phyloP scores from a whole-genome alignment of 2,329 filamentous ascomycete species.

The Aspergillus sp. region DNA sequence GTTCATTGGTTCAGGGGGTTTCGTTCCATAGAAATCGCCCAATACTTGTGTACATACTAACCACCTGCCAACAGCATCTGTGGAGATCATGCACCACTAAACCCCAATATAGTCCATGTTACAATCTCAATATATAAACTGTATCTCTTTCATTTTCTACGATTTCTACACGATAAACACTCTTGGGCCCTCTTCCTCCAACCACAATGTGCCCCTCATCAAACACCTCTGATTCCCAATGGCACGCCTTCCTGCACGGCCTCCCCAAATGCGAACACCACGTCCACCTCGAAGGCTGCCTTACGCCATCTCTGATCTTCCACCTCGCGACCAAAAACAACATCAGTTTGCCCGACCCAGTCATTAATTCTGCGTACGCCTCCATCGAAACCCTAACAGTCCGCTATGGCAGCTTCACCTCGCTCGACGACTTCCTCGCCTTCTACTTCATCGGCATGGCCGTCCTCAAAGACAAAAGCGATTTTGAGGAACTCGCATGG shows the following conservation, averaged over 20 bases:
- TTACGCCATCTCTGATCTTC: slow-evolving; percentile 71
- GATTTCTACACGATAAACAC: background rate
- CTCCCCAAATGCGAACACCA: slow-evolving; percentile 83
- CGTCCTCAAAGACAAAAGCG: slow-evolving; percentile 62
- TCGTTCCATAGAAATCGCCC: too few species aligned
- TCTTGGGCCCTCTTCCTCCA: background rate
- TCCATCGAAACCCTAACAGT: slow-evolving; percentile 59
- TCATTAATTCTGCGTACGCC: slow-evolving; percentile 61
- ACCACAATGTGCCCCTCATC: background rate
- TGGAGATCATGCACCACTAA: background rate
- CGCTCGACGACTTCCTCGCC: slow-evolving; percentile 73
- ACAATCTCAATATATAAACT: background rate
- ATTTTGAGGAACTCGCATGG: slow-evolving; percentile 72
- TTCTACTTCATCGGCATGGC: slow-evolving; percentile 78
- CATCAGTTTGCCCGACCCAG: slow-evolving; percentile 56
- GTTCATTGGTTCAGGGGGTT: background rate
- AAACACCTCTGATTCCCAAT: slow-evolving; percentile 55
- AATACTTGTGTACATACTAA: too few species aligned
- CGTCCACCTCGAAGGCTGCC: slow-evolving; percentile 74
- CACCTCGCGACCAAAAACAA: slow-evolving; percentile 65
- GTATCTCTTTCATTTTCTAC: background rate
- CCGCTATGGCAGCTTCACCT: slow-evolving; percentile 67
- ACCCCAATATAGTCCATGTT: background rate
- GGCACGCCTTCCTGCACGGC: slow-evolving; percentile 61
- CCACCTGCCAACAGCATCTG: background rate